phyloP scores from a whole-genome alignment of 306 rosid genomes.

The Prunus salicina region DNA sequence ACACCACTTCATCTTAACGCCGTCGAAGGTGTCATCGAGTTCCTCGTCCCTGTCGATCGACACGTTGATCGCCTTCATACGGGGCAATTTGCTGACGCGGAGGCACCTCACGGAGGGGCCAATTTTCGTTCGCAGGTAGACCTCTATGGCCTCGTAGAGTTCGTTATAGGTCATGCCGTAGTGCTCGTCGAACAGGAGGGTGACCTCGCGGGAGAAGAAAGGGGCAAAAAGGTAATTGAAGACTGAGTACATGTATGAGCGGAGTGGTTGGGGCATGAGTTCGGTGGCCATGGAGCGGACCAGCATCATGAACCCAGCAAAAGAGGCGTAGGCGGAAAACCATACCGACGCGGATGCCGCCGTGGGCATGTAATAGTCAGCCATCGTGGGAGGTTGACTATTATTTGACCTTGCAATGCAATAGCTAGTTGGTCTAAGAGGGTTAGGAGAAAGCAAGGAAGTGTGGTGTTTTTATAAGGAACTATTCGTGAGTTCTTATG shows the following conservation, averaged over 20 bases:
- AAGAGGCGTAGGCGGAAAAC: slow-evolving; percentile 44
- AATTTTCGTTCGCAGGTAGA: slow-evolving; percentile 34
- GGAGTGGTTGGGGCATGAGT: slow-evolving; percentile 29
- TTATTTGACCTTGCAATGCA: too few species aligned
- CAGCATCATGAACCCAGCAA: slow-evolving; percentile 35
- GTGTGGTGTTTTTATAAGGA: too few species aligned
- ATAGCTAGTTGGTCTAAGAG: too few species aligned
- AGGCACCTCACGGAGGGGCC: slow-evolving; percentile 14
- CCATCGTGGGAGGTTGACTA: too few species aligned
- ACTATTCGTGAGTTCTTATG: too few species aligned
- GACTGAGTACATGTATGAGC: slow-evolving; percentile 19
- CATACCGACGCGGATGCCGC: slow-evolving; percentile 15
- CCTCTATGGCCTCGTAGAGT: slow-evolving; percentile 33
- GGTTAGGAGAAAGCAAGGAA: too few species aligned
- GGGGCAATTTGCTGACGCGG: slow-evolving; percentile 22
- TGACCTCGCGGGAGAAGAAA: slow-evolving; percentile 21
- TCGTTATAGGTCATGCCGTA: slow-evolving; percentile 32
- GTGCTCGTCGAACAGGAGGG: slow-evolving; percentile 27
- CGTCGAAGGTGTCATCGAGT: slow-evolving; percentile 16
- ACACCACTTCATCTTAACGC: slow-evolving; percentile 22
- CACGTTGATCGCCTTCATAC: slow-evolving; percentile 22
- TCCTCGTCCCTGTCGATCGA: slow-evolving; percentile 21
- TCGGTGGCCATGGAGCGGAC: slow-evolving; percentile 35
- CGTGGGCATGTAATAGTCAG: neutral
- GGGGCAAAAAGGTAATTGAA: slow-evolving; percentile 24